Evolutionary conservation across 768 basidiomycete genomes (phyloP).

Genomic region (Exidia glandulosa): DNA sequence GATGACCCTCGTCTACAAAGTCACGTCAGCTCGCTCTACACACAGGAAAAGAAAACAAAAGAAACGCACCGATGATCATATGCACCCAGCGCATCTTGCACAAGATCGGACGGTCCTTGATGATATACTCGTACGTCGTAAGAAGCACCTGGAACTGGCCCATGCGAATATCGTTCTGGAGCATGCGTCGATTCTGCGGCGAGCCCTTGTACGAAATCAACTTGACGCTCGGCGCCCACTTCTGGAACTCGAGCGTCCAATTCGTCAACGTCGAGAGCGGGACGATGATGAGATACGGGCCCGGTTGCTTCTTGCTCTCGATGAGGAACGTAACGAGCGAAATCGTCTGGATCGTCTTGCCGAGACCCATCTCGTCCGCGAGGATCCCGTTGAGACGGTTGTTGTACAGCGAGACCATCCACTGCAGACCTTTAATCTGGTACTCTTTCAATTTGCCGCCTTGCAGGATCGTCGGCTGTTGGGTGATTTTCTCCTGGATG

Average conservation of each 20-base stretch:
- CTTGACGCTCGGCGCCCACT: slow-evolving; percentile 83
- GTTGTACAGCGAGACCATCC: slow-evolving; percentile 98
- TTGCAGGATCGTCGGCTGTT: slow-evolving; percentile 61
- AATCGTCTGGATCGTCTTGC: slow-evolving; percentile 91
- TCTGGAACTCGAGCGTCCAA: slow-evolving; percentile 94
- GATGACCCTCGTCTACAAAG: slow-evolving; percentile 78
- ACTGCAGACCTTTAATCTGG: slow-evolving; percentile 89
- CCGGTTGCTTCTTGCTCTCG: slow-evolving; percentile 80
- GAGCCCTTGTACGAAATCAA: slow-evolving; percentile 87
- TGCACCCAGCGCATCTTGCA: slow-evolving; percentile 93
- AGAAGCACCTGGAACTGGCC: slow-evolving; percentile 85
- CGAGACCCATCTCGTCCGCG: slow-evolving; percentile 96
- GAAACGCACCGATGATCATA: slow-evolving; percentile 78
- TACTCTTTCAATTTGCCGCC: slow-evolving; percentile 93
- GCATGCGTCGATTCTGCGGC: slow-evolving; percentile 64
- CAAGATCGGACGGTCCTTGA: slow-evolving; percentile 86
- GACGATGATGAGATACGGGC: slow-evolving; percentile 91
- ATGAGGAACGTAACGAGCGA: slow-evolving; percentile 93
- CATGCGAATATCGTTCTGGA: slow-evolving; percentile 66
- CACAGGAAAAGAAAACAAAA: not conserved
- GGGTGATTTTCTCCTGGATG: slow-evolving; percentile 74
- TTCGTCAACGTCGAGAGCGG: slow-evolving; percentile 95
- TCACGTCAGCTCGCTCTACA: slow-evolving; percentile 2
- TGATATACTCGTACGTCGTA: slow-evolving; percentile 96
- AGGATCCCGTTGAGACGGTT: slow-evolving; percentile 91